phyloP scores from a whole-genome alignment of 1,284 basidiomycete genomes.

The Marasmius oreades region DNA sequence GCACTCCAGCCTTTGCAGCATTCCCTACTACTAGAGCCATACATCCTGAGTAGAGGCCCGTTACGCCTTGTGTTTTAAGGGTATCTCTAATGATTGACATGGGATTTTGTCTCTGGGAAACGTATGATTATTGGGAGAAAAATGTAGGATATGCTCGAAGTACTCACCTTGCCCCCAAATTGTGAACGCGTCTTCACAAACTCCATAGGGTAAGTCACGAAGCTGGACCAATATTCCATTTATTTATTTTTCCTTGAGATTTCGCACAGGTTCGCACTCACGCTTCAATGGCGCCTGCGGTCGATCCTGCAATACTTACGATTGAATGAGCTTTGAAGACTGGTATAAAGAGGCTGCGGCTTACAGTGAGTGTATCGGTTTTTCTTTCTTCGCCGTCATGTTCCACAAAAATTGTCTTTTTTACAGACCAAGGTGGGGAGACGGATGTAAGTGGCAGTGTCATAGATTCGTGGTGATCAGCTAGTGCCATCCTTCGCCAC shows the following conservation, averaged over 20 bases:
- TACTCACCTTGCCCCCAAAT: slow-evolving; percentile 70
- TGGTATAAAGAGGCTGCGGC: slow-evolving; percentile 6
- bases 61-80: slow-evolving; percentile 66
- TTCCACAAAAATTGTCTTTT: not conserved
- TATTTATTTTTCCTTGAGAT: not conserved
- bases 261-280: slow-evolving; percentile 24
- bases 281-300: slow-evolving; percentile 93
- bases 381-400: slow-evolving; percentile 61
- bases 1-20: slow-evolving; percentile 87
- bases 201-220: slow-evolving; percentile 90
- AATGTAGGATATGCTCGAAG: not conserved
- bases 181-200: slow-evolving; percentile 87
- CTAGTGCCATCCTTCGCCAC: too few species aligned
- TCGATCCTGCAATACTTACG: slow-evolving; percentile 76
- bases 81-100: slow-evolving; percentile 71
- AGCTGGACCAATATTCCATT: slow-evolving; percentile 37
- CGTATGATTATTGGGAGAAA: not conserved
- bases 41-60: slow-evolving; percentile 84
- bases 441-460: too few species aligned
- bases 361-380: slow-evolving; percentile 73
- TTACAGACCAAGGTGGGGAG: not conserved
- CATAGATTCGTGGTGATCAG: too few species aligned
- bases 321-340: not conserved
- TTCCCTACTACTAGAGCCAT: slow-evolving; percentile 89
- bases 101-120: slow-evolving; percentile 58